These are phyloP conservation scores for Zygoascus bituminiphila DNA, from an alignment of 805 yeast genomes.

Conservation along the genomic window DNA sequence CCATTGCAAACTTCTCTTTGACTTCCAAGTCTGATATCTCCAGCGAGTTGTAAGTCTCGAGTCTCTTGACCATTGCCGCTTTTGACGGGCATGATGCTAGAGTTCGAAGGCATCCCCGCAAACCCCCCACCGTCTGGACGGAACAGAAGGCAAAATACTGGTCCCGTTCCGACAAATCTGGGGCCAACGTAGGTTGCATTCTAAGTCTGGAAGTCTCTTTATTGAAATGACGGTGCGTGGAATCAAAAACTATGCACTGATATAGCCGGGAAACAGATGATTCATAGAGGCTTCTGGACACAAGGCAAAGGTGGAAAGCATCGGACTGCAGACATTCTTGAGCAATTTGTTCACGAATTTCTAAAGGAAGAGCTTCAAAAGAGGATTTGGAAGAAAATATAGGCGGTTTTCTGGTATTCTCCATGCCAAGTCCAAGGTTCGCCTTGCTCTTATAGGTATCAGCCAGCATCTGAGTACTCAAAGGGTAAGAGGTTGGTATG, in stretches of 20 bases:
- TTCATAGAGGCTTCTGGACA: constrained; percentile 18
- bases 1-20: constrained; percentile 12
- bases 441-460: background rate
- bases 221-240: constrained; percentile 24
- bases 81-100: constrained; percentile 18
- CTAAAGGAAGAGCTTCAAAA: constrained; percentile 21
- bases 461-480: background rate
- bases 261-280: constrained; percentile 23
- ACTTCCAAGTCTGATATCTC: constrained; percentile 23
- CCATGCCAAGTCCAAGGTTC: too few relatives aligned
- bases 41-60: constrained; percentile 19
- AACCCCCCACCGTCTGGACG: constrained; percentile 28
- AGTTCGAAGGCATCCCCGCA: constrained; percentile 23
- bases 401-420: background rate
- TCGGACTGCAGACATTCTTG: constrained; percentile 27
- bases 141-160: constrained; percentile 11
- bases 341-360: constrained; percentile 22
- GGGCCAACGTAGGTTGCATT: background rate
- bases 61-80: constrained; percentile 19
- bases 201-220: constrained; percentile 7
- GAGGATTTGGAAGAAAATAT: too few relatives aligned
- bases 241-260: constrained; percentile 25
- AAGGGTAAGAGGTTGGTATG: background rate
- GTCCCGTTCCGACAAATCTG: background rate
- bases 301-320: constrained; percentile 24